Evolutionary conservation across 2,329 filamentous ascomycete species (phyloP), one percentile per base, ranked within the genome.

Genomic region (Aspergillus jensenii): DNA sequence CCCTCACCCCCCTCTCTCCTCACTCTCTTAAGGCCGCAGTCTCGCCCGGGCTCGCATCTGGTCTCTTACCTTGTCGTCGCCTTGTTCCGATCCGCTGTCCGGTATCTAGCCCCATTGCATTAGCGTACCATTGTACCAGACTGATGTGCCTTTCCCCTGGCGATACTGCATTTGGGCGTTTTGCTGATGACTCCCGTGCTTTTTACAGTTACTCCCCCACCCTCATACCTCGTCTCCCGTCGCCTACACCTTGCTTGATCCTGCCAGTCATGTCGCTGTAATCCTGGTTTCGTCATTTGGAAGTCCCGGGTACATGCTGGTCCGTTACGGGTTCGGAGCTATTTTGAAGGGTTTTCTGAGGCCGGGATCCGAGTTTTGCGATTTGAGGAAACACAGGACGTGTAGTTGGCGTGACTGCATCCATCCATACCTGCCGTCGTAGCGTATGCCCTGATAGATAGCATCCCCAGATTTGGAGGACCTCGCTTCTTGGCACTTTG

Each of bases 261-360:
- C 48, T 44, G 35, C 55, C 65, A 63, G 65, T 52, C 67, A 72
- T 73, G 71, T 63, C 66, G 60, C 67, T 72, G 51, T 73, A 68
- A 65, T 54, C 46, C 27, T 60, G 52, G 52, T 55, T 59, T 56
- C 55, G 52, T 51, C 48, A 56, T 53, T 56, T 62, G 62, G 60
- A 62, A 57, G 59, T 39, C 58, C 33, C 60, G 52, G 59, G 52
- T 64, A 59, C 55, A 64, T 56, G 58, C 63, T 62, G 58, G 66
- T 65, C 57, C 61, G 61, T 61, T 60, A 61, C 62, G 65, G 52
- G 49, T 61, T 58, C 55, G 57, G 62, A 58, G 50, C 52, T 46
- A 46, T 56, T 58, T 40, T 48, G 51, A 56, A 55, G 44, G 51
- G 48, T 54, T 44, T 56, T 40, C 50, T 43, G 50, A 52, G 59